Evolutionary conservation across 176 grass and related monocot genomes (phyloP), one percentile per base, ranked within the genome.

Genomic region (Luzula sylvatica): DNA sequence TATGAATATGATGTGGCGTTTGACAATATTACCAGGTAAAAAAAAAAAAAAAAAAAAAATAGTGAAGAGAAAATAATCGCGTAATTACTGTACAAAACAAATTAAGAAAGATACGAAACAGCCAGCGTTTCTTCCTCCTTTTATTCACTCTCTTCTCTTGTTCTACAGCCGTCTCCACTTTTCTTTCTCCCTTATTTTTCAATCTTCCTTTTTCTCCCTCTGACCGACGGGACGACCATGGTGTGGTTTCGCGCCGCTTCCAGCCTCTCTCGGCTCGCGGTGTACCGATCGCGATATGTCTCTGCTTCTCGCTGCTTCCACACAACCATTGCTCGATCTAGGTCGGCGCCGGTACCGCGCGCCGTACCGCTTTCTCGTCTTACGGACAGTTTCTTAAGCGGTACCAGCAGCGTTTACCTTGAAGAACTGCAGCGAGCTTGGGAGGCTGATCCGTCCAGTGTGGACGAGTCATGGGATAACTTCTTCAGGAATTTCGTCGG

Each of bases 401-500:
- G 86, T 40, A 89, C 86, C 41, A 83, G 75, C 72, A 83, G 86
- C 51, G 72, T 89, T 0, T 89, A 83, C 64, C 78, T 89, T 3
- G 86, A 89, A 67, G 86, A 89, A 48, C 79, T 89, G n/a, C 80
- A 89, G 67, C 80, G 86, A 15, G 64, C 80, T 1, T 83, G 75
- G 80, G 86, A 89, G 45, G 72, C 75, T 0, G 80, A 89, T 52
- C 86, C 86, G 3, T 25, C 62, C 46, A 83, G 79, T 21, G 75
- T 89, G 20, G 80, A 89, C 39, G 80, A 89, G 70, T 89, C 80
- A 0, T 83, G 75, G 86, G 86, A 89, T 63, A 83, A 83, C 69
- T 89, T 89, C 86, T 89, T 89, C 80, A 76, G 64, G 42, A 89
- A 89, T 61, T 83, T 89, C 54, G 48, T 89, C 16, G 75, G 48